Conservation (phyloP, 345 rosid genomes). For the Stellera chamaejasme region DNA sequence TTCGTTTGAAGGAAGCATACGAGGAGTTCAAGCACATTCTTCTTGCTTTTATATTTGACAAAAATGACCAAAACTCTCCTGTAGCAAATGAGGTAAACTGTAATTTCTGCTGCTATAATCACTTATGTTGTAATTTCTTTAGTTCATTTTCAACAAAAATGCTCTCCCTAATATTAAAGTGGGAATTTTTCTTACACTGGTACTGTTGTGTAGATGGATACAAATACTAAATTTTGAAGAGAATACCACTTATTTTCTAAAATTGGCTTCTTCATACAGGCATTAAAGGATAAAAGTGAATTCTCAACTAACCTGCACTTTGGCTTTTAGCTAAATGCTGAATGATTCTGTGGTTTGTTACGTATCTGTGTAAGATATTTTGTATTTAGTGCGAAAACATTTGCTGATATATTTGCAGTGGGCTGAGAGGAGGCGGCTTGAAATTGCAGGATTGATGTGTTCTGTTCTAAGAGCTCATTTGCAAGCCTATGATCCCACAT, state of each 20-base stretch:
- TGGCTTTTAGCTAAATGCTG: background rate
- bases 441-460: conserved; percentile 85
- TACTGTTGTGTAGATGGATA: too few species aligned
- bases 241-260: too few species aligned
- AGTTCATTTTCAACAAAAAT: too few species aligned
- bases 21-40: conserved; percentile 97
- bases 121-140: background rate
- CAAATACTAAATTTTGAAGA: too few species aligned
- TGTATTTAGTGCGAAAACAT: background rate
- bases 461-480: conserved; percentile 84
- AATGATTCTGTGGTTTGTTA: conserved; percentile 5
- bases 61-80: conserved; percentile 72
- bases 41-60: conserved; percentile 80
- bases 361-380: background rate
- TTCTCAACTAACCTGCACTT: background rate
- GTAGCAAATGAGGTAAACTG: conserved; percentile 75
- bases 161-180: too few species aligned
- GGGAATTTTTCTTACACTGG: too few species aligned
- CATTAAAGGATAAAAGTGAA: background rate
- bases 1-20: conserved; percentile 87
- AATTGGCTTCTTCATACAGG: too few species aligned
- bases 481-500: conserved; percentile 77
- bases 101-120: background rate
- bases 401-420: conserved; percentile 43
- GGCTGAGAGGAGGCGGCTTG: conserved; percentile 83